phyloP scores from a whole-genome alignment of 768 basidiomycete genomes.

The Boletus patriciae region DNA sequence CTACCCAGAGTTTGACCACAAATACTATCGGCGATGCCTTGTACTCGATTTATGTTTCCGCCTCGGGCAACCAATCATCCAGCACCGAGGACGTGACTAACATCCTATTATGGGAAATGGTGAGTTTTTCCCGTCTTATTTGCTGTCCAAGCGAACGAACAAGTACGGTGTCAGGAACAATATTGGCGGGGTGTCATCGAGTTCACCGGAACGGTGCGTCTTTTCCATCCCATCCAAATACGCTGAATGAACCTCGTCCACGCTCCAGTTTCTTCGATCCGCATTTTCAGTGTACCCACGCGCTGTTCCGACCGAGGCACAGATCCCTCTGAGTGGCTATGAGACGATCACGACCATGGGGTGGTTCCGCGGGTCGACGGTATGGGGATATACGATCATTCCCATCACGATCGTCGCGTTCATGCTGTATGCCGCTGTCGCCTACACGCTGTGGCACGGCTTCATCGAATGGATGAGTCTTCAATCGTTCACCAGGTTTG shows the following conservation, averaged over 20 bases:
- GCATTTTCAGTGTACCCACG: conserved; percentile 3
- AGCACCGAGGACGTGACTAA: not conserved
- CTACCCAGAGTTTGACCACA: conserved; percentile 13
- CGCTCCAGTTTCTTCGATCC: conserved; percentile 4
- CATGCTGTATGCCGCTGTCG: conserved; percentile 7
- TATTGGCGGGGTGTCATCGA: conserved; percentile 21
- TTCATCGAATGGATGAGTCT: not conserved
- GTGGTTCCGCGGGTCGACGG: not conserved
- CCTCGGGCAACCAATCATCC: not conserved
- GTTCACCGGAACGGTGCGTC: conserved; percentile 16
- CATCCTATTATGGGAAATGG: conserved; percentile 1
- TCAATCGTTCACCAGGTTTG: not conserved
- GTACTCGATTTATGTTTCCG: conserved; percentile 10
- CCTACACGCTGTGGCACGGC: conserved; percentile 7
- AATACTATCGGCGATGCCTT: conserved; percentile 24
- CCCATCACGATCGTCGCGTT: conserved; percentile 8
- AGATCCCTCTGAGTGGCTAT: not conserved
- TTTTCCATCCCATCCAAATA: not conserved
- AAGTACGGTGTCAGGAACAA: conserved; percentile 1
- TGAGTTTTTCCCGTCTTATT: not conserved
- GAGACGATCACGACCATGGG: conserved; percentile 1
- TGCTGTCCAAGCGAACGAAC: too few species aligned
- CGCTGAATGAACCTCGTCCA: not conserved
- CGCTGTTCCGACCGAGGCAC: not conserved
- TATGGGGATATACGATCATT: conserved; percentile 2